A percentile compares a stretch with the other conserved stretches of the same genome.
These are phyloP conservation scores for Pleurotus giganteus DNA, from an alignment of 768 basidiomycete genomes.

Conservation along the genomic window DNA sequence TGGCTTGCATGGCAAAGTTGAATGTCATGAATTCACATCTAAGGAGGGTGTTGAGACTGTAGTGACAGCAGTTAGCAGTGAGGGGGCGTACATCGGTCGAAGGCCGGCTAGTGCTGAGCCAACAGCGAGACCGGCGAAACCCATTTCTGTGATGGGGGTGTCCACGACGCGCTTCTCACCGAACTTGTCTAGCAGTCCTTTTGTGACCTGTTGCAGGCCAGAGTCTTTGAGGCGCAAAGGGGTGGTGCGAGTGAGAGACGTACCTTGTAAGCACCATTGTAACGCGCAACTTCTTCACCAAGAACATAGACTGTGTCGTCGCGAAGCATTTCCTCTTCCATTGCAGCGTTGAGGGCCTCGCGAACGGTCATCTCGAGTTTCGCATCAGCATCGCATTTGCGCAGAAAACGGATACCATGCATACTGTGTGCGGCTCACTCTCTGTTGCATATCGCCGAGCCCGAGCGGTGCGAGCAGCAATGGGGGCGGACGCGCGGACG, in stretches of 20 bases:
- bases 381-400: neutral
- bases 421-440: constrained; percentile 38
- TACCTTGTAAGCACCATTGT: constrained; percentile 97
- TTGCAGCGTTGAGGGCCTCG: constrained; percentile 94
- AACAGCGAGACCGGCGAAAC: constrained; percentile 95
- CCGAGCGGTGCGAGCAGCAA: constrained; percentile 36
- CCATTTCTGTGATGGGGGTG: constrained; percentile 97
- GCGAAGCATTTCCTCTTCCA: constrained; percentile 99
- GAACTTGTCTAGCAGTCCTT: constrained; percentile 98
- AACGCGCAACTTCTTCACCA: constrained; percentile 97
- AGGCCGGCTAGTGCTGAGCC: constrained; percentile 94
- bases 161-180: constrained; percentile 98
- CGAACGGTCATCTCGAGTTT: constrained; percentile 87
- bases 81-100: constrained; percentile 82
- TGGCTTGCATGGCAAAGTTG: constrained; percentile 99
- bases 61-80: neutral
- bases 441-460: constrained; percentile 67
- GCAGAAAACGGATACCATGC: constrained; percentile 14
- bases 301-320: constrained; percentile 94
- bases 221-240: neutral
- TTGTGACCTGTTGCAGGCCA: constrained; percentile 70
- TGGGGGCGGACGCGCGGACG: constrained; percentile 42
- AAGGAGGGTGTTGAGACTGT: constrained; percentile 14
- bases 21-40: constrained; percentile 99
- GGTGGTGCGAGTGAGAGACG: constrained; percentile 13